These are phyloP conservation scores for Monosporascus sp. DNA, from an alignment of 2,329 filamentous ascomycete genomes.

Conservation along the genomic window DNA sequence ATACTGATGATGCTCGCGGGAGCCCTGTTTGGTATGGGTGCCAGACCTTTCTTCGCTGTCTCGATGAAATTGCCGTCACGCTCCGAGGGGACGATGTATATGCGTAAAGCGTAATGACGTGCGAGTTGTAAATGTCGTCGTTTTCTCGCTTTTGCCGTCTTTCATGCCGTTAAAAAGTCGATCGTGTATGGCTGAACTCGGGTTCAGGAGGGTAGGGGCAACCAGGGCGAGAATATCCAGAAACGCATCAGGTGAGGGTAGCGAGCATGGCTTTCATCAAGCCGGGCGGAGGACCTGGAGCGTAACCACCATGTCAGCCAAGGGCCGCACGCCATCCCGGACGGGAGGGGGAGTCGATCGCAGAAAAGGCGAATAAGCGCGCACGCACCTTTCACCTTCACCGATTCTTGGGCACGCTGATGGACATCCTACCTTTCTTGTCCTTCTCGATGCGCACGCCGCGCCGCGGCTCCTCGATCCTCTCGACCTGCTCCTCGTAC, in stretches of 20 bases:
- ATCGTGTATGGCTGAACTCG: no score
- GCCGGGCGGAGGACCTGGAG: constrained; percentile 56
- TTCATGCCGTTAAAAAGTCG: no score
- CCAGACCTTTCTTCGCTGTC: no score
- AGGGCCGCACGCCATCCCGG: background rate
- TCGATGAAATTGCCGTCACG: no score
- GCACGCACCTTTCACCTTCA: constrained; percentile 40
- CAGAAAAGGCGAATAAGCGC: constrained; percentile 20
- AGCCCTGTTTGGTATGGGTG: no score
- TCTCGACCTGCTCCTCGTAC: constrained; percentile 56
- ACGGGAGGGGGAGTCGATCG: constrained; percentile 10
- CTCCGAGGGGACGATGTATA: no score
- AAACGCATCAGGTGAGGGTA: constrained; percentile 54
- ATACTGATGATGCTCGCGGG: no score
- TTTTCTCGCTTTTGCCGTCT: no score
- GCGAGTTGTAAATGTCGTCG: no score
- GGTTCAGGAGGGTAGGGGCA: no score
- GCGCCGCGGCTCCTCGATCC: constrained; percentile 47
- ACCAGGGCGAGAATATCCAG: background rate
- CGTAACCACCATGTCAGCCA: constrained; percentile 15
- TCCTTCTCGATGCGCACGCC: constrained; percentile 76
- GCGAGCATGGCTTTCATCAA: constrained; percentile 66
- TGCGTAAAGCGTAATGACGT: no score
- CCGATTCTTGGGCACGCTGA: constrained; percentile 69
- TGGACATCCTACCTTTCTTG: constrained; percentile 91